These are phyloP conservation scores for Eucalyptus pauciflora DNA, from an alignment of 345 rosid species.

Conservation along the genomic window DNA sequence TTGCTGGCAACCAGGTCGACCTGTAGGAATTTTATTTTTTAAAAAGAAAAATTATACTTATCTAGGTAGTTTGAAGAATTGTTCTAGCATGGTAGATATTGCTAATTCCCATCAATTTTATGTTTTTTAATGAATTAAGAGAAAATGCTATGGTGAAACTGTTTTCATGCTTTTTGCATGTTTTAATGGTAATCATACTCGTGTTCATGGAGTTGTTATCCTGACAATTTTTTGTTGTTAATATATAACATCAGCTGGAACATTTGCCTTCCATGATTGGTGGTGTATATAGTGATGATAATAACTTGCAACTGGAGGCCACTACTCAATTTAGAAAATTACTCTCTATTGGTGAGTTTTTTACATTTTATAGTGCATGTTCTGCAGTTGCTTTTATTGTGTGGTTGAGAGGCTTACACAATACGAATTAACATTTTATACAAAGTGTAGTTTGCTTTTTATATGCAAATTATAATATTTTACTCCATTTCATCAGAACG, in stretches of 20 bases:
- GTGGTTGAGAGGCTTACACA: not conserved
- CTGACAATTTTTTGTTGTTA: not conserved
- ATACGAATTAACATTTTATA: not conserved
- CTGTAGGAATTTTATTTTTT: not conserved
- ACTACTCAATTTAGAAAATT: conserved; percentile 75
- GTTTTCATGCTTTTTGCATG: not conserved
- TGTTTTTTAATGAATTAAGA: not conserved
- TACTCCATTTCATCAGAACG: conserved; percentile 29
- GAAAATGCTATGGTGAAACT: not conserved
- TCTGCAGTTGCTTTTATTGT: not conserved
- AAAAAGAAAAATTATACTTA: not conserved
- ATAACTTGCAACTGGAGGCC: conserved; percentile 56
- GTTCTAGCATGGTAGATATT: not conserved
- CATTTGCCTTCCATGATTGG: conserved; percentile 66
- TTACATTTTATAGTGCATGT: not conserved
- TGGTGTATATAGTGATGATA: conserved; percentile 55
- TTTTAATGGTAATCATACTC: not conserved
- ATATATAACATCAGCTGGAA: conserved; percentile 35
- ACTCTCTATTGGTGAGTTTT: conserved; percentile 57
- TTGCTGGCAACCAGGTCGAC: not conserved
- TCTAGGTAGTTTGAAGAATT: not conserved
- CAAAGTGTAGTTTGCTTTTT: not conserved
- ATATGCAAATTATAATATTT: not conserved
- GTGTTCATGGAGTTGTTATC: not conserved
- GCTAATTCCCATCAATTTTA: not conserved